phyloP scores from a whole-genome alignment of 192 early-diverging fungal genomes.

The Gaertneriomyces sp. region DNA sequence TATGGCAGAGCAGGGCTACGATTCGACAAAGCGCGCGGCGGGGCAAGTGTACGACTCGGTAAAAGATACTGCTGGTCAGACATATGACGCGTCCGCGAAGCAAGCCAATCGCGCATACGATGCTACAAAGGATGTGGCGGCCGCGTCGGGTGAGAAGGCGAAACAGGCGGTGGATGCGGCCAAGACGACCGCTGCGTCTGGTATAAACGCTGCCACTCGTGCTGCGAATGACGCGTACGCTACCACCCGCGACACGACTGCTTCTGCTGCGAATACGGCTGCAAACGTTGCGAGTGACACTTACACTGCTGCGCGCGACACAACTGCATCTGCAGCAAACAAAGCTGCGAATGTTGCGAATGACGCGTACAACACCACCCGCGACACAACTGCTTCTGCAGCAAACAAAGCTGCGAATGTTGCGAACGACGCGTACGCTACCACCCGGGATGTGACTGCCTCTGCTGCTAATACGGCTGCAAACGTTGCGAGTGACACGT shows the following conservation, averaged over 20 bases:
- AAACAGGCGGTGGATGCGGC: background rate
- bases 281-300: background rate
- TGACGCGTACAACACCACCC: background rate
- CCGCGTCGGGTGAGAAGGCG: too few relatives aligned
- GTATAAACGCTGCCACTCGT: background rate
- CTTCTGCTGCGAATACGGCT: background rate
- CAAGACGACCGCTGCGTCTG: conserved; percentile 1
- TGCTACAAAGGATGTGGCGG: background rate
- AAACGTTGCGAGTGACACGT: background rate
- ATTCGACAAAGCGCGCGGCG: background rate
- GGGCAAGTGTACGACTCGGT: background rate
- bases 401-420: background rate
- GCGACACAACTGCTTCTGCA: background rate
- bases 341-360: background rate
- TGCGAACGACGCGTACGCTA: background rate
- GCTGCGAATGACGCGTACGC: background rate
- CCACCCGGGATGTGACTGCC: background rate
- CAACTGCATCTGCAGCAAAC: background rate
- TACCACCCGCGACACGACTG: too few relatives aligned
- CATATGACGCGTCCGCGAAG: too few relatives aligned
- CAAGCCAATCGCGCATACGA: background rate
- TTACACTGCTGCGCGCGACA: background rate
- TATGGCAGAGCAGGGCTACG: background rate
- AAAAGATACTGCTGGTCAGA: background rate
- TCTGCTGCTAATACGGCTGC: background rate